These are phyloP conservation scores for Entoloma clypeatum DNA, from an alignment of 1,284 basidiomycete genomes.

Conservation along the genomic window DNA sequence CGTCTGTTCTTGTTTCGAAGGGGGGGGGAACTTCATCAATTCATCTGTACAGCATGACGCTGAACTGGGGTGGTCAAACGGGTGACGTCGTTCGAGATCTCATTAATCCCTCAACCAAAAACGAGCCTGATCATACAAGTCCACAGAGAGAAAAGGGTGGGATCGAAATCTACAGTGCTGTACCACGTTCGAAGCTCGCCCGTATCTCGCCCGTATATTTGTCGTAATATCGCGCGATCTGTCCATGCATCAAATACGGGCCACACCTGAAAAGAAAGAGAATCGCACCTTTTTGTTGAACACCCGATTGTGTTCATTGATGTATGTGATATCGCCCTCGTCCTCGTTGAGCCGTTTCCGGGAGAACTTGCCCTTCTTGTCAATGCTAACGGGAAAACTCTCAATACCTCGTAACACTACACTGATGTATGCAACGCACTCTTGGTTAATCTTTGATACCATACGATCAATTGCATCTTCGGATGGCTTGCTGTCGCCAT, in stretches of 20 bases:
- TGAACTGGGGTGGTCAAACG: too few species aligned
- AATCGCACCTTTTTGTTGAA: conserved; percentile 94
- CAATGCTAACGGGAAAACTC: conserved; percentile 50
- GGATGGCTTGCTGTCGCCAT: conserved; percentile 90
- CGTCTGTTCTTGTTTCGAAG: too few species aligned
- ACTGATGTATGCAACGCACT: conserved; percentile 54
- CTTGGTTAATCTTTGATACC: conserved; percentile 87
- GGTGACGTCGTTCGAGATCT: too few species aligned
- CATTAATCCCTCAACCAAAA: too few species aligned
- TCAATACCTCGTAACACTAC: conserved; percentile 8
- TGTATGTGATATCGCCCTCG: conserved; percentile 95
- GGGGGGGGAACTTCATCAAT: too few species aligned
- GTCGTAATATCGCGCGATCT: conserved; percentile 97
- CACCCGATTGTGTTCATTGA: conserved; percentile 97
- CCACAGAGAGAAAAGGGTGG: not conserved
- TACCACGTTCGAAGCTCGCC: conserved; percentile 93
- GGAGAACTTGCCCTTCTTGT: conserved; percentile 85
- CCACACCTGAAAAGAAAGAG: not conserved
- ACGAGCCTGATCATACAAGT: conserved; percentile 6
- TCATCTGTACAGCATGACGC: too few species aligned
- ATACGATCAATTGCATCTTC: conserved; percentile 96
- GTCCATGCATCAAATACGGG: conserved; percentile 9
- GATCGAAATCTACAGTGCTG: conserved; percentile 58
- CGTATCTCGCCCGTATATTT: conserved; percentile 95
- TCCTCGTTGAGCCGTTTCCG: conserved; percentile 87